Conservation (phyloP, 148 eudicot species). For the Heliosperma pusillum region DNA sequence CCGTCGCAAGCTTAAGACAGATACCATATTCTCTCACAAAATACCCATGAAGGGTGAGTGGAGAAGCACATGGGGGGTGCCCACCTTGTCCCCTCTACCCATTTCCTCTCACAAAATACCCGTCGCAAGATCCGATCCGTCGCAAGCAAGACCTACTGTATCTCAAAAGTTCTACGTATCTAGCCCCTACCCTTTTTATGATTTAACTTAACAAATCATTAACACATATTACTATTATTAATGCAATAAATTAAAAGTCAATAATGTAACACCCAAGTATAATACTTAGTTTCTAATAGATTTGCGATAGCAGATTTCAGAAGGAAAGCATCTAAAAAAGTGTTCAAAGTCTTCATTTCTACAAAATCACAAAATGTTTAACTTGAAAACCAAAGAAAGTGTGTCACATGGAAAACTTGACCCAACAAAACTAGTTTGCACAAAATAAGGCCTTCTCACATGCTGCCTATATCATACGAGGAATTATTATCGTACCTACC, state of each 20-base stretch:
- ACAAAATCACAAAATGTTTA: slow-evolving; percentile 3
- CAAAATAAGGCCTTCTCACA: slow-evolving; percentile 11
- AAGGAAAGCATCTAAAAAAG: neutral
- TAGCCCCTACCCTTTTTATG: neutral
- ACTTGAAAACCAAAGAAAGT: slow-evolving; percentile 9
- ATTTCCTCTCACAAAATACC: too few species aligned
- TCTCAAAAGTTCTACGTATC: neutral
- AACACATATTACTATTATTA: neutral
- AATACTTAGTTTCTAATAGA: neutral
- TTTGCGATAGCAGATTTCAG: neutral
- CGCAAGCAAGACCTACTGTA: too few species aligned
- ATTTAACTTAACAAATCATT: too few species aligned
- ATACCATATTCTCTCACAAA: too few species aligned
- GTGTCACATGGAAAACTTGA: slow-evolving; percentile 19
- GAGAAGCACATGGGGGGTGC: too few species aligned
- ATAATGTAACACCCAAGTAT: slow-evolving; percentile 21
- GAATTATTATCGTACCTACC: neutral
- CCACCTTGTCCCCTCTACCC: too few species aligned
- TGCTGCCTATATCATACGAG: neutral
- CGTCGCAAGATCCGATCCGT: too few species aligned
- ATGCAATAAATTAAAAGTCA: slow-evolving; percentile 12
- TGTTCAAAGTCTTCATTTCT: slow-evolving; percentile 8
- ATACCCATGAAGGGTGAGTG: too few species aligned
- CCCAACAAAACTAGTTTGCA: slow-evolving; percentile 23
- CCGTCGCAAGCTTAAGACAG: too few species aligned